Evolutionary conservation across 106 monocot genomes (phyloP).

Genomic region (Allium fistulosum): DNA sequence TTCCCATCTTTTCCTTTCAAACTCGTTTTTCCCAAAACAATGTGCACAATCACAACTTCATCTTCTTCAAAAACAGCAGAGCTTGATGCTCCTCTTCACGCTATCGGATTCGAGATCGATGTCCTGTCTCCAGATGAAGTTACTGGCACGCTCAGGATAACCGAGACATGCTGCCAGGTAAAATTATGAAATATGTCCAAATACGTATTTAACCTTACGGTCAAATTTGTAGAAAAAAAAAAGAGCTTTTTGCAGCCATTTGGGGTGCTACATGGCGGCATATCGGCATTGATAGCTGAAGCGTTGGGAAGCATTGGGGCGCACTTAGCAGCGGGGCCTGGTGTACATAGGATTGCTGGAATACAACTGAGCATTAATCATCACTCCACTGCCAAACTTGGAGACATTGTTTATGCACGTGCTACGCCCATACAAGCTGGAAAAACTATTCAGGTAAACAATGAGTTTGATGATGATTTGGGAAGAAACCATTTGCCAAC

Average conservation of each 20-base stretch:
- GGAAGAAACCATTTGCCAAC: no score
- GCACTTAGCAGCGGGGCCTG: constrained; percentile 55
- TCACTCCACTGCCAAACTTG: constrained; percentile 38
- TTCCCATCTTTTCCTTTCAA: no score
- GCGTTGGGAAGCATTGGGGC: constrained; percentile 76
- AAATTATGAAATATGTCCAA: no score
- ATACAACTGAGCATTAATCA: constrained; percentile 91
- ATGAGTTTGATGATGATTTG: no score
- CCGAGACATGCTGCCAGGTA: constrained; percentile 62
- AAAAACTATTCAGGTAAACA: constrained; percentile 52
- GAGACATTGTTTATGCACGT: constrained; percentile 50
- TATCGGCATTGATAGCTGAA: constrained; percentile 87
- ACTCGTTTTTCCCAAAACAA: no score
- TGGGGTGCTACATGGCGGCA: constrained; percentile 71
- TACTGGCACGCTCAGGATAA: constrained; percentile 49
- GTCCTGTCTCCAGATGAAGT: constrained; percentile 36
- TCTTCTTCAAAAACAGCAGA: constrained; percentile 19
- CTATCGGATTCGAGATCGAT: constrained; percentile 62
- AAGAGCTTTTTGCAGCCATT: constrained; percentile 39
- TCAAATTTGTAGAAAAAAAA: no score
- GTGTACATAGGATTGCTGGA: constrained; percentile 53
- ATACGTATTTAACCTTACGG: no score
- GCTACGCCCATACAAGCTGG: constrained; percentile 45
- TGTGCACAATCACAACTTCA: not conserved
- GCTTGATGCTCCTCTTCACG: constrained; percentile 55